These are phyloP conservation scores for Datisca glomerata DNA, from an alignment of 306 rosid genomes.

Conservation along the genomic window DNA sequence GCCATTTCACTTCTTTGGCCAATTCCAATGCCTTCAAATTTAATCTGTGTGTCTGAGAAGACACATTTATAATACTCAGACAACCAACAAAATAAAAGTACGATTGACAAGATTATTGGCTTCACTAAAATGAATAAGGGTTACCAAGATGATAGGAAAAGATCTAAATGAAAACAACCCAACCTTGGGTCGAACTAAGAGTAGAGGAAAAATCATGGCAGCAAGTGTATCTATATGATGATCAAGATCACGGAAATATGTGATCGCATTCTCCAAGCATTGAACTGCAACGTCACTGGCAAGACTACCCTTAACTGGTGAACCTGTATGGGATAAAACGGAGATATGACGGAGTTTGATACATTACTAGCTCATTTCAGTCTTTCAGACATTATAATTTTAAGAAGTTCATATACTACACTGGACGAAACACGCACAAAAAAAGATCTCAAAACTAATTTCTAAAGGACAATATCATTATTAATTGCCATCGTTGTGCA, in stretches of 20 bases:
- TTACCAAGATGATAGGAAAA: conserved; percentile 9
- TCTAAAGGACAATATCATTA: too few species aligned
- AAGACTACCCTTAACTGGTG: conserved; percentile 35
- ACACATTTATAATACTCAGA: conserved; percentile 2
- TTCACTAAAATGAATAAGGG: conserved; percentile 3
- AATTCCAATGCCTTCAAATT: conserved; percentile 58
- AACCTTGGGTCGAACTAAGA: conserved; percentile 72
- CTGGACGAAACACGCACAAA: background rate
- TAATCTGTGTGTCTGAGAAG: conserved; percentile 49
- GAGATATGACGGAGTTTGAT: background rate
- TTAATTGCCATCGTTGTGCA: too few species aligned
- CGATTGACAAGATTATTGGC: background rate
- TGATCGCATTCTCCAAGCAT: conserved; percentile 46
- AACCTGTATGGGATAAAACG: conserved; percentile 31
- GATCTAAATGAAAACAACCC: background rate
- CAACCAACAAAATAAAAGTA: background rate
- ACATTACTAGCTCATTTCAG: too few species aligned
- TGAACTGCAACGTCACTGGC: conserved; percentile 44
- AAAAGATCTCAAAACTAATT: background rate
- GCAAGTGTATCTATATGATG: conserved; percentile 30
- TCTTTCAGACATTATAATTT: too few species aligned
- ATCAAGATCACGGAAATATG: conserved; percentile 17
- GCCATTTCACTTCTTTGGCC: conserved; percentile 57
- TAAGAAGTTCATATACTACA: background rate
- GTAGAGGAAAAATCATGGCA: conserved; percentile 63